Base-by-base conservation (phyloP, 179 eudicot genomes). In the Dionaea muscipula region DNA sequence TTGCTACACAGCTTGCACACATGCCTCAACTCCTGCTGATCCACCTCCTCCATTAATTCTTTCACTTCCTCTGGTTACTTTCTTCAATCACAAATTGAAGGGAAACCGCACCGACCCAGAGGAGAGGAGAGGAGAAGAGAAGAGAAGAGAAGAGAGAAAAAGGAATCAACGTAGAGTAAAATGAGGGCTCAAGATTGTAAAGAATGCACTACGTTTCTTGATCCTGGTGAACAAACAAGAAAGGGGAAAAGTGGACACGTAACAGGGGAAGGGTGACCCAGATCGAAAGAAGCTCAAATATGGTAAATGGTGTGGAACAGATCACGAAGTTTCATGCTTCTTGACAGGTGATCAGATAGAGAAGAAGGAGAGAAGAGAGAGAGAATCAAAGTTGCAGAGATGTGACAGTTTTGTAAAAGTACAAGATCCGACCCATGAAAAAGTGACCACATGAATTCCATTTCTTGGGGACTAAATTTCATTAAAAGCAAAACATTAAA, bases 251-350 rank as follows among this genome's bases (percentile, higher is more conserved):
- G 36, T 2, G 18, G 47, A 23, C 17, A 20, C 24, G 41, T 19
- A 19, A 4, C 14, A 15, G 55, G 23, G 31, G 24, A 24, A 15
- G 25, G 8, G 11, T 44, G 45, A 26, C 46, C 39, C 36, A 60
- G 54, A 59, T 53, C 43, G 27, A 5, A 21, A 38, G 44, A 66
- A 72, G 73, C 64, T 68, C 60, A 68, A 78, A 75, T 73, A 73
- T 75, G 72, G 75, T 56, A 66, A 62, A 56, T 58, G 71, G 64
- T 57, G 59, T 59, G 54, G 68, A 73, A 70, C 73, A 62, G 76
- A 80, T 82, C 85, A 78, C 78, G 57, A 76, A 69, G 74, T 47
- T 68, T 58, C 70, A 74, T 55, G 74, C 65, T 70, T 68, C 25
- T 49, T 58, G 62, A 44, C 53, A 63, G 75, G 67, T 63, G 65